These are phyloP conservation scores for Nicotiana otophora DNA, from an alignment of 257 asterid genomes.

Conservation along the genomic window DNA sequence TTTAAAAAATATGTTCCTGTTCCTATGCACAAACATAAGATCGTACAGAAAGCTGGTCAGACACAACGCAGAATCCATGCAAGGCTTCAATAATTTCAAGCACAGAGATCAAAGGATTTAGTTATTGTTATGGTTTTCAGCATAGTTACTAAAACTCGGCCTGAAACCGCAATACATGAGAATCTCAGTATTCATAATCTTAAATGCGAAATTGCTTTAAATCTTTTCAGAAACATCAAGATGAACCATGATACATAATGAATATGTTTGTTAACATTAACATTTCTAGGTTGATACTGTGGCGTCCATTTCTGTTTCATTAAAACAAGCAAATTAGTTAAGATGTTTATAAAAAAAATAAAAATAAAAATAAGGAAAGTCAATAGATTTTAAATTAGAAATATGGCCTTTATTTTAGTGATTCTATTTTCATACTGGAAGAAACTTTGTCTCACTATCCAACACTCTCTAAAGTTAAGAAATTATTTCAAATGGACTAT, in stretches of 20 bases:
- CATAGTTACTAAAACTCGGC: not conserved
- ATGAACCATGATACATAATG: not conserved
- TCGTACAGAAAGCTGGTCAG: not conserved
- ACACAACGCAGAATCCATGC: not conserved
- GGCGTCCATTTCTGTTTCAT: not conserved
- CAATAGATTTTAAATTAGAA: not conserved
- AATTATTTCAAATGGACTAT: too few species aligned
- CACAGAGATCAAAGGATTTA: not conserved
- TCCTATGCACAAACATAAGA: constrained; percentile 4
- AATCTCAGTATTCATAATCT: not conserved
- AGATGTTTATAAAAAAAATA: not conserved
- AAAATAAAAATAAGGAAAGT: not conserved
- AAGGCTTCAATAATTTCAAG: not conserved
- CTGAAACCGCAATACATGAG: not conserved
- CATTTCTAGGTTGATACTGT: not conserved
- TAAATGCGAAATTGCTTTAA: not conserved
- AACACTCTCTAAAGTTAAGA: too few species aligned
- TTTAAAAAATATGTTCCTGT: constrained; percentile 52
- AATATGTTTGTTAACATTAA: not conserved
- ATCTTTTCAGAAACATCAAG: not conserved
- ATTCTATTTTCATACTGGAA: not conserved
- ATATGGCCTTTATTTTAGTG: not conserved
- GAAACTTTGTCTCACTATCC: too few species aligned
- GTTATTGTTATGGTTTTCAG: not conserved
- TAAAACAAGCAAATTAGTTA: not conserved